Evolutionary conservation across 352 stramenopile species (phyloP).

Genomic region (Phytophthora pistaciae): DNA sequence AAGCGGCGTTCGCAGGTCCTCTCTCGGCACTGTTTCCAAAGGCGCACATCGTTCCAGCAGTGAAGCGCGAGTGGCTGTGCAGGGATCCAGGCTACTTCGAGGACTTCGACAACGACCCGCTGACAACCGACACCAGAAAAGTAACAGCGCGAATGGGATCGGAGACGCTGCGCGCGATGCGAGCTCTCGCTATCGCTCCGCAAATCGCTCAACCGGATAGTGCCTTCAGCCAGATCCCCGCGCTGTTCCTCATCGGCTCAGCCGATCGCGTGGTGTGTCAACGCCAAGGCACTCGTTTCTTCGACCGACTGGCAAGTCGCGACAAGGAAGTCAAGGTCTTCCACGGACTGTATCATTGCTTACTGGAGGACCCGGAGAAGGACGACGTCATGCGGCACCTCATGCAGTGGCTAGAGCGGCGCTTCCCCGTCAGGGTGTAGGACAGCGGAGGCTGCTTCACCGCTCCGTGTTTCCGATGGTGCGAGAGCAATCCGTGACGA

Average conservation of each 20-base stretch:
- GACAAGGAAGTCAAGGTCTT: constrained; percentile 19
- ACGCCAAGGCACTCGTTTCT: constrained; percentile 8
- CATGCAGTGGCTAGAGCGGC: constrained; percentile 4
- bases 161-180: constrained; percentile 37
- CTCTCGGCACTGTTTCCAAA: constrained; percentile 29
- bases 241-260: constrained; percentile 14
- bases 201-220: constrained; percentile 13
- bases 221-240: constrained; percentile 17
- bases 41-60: constrained; percentile 38
- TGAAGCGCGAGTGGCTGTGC: constrained; percentile 36
- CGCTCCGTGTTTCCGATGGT: not conserved
- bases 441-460: too few species aligned
- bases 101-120: constrained; percentile 41
- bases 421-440: not conserved
- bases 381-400: constrained; percentile 10
- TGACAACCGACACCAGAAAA: constrained; percentile 22
- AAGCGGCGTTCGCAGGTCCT: constrained; percentile 28
- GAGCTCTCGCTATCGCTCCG: constrained; percentile 12
- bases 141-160: constrained; percentile 42
- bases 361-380: constrained; percentile 6
- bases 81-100: constrained; percentile 36
- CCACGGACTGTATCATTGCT: constrained; percentile 9
- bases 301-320: constrained; percentile 13
- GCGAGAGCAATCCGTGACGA: not conserved
- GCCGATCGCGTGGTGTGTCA: constrained; percentile 10